These are phyloP conservation scores for Actinidia chinensis DNA, from an alignment of 179 eudicot species.

Conservation along the genomic window DNA sequence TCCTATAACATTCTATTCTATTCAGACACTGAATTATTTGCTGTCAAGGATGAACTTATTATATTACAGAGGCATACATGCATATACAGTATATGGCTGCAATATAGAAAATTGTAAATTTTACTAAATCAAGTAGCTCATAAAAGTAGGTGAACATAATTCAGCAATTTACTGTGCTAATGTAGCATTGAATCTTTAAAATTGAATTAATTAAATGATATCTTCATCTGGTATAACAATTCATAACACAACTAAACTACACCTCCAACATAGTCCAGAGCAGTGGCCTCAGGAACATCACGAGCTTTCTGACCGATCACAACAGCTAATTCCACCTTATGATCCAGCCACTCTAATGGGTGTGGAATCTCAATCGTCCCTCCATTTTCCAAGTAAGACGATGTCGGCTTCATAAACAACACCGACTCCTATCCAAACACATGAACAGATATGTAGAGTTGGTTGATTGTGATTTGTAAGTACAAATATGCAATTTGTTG, in stretches of 20 bases:
- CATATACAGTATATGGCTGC: neutral
- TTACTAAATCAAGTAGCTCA: neutral
- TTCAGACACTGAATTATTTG: no score
- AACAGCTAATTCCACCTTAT: conserved; percentile 91
- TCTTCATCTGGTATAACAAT: no score
- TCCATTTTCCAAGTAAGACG: conserved; percentile 80
- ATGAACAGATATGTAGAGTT: neutral
- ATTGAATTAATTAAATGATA: no score
- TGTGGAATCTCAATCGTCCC: conserved; percentile 84
- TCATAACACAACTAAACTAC: neutral
- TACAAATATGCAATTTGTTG: neutral
- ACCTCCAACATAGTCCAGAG: conserved; percentile 93
- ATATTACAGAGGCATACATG: neutral
- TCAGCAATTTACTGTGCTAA: neutral
- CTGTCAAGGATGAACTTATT: neutral
- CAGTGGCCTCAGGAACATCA: conserved; percentile 75
- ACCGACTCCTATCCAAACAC: conserved; percentile 57
- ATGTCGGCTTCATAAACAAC: conserved; percentile 87
- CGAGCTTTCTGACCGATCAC: conserved; percentile 78
- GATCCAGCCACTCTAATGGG: conserved; percentile 68
- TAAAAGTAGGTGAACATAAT: neutral
- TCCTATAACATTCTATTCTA: neutral
- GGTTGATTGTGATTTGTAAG: neutral
- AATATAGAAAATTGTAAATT: neutral
- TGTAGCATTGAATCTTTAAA: neutral